A percentile compares a stretch with the other conserved stretches of the same genome.
These are phyloP conservation scores for Colletotrichum viniferum DNA, from an alignment of 2,329 filamentous ascomycete species.

Conservation along the genomic window DNA sequence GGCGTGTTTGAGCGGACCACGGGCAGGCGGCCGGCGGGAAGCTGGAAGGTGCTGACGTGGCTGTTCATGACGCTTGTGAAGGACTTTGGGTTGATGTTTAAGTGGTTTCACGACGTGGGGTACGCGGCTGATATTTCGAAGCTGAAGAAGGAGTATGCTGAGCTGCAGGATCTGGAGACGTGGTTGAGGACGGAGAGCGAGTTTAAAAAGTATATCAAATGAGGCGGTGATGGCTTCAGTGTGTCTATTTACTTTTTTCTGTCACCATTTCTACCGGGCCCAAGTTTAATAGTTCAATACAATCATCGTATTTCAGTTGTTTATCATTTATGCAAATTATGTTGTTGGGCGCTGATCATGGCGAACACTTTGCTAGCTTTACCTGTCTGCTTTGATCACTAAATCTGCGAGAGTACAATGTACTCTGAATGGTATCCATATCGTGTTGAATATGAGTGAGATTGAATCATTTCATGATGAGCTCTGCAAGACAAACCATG, in stretches of 20 bases:
- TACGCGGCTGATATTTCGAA: conserved; percentile 37
- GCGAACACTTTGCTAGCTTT: too few relatives aligned
- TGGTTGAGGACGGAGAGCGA: conserved; percentile 63
- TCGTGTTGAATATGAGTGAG: too few relatives aligned
- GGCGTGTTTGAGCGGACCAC: conserved; percentile 35
- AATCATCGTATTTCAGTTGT: too few relatives aligned
- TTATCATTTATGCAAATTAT: too few relatives aligned
- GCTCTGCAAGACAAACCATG: accelerated
- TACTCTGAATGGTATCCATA: too few relatives aligned
- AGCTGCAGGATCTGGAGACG: conserved; percentile 28
- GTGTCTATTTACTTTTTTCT: background rate
- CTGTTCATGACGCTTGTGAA: conserved; percentile 31
- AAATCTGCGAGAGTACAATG: too few relatives aligned
- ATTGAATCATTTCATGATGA: background rate
- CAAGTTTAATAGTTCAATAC: too few relatives aligned
- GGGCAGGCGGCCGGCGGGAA: conserved; percentile 31
- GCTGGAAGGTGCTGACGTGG: conserved; percentile 31
- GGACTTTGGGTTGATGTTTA: conserved; percentile 40
- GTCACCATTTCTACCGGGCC: too few relatives aligned
- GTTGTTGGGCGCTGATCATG: too few relatives aligned
- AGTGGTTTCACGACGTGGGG: conserved; percentile 39
- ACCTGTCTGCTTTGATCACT: too few relatives aligned
- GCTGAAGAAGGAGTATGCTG: conserved; percentile 30
- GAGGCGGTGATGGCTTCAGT: background rate
- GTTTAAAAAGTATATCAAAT: conserved; percentile 40